Percentiles rank a stretch among this genome's conserved stretches.
Evolutionary conservation across 2,329 filamentous ascomycete species (phyloP).

Genomic region (Colletotrichum plurivorum): DNA sequence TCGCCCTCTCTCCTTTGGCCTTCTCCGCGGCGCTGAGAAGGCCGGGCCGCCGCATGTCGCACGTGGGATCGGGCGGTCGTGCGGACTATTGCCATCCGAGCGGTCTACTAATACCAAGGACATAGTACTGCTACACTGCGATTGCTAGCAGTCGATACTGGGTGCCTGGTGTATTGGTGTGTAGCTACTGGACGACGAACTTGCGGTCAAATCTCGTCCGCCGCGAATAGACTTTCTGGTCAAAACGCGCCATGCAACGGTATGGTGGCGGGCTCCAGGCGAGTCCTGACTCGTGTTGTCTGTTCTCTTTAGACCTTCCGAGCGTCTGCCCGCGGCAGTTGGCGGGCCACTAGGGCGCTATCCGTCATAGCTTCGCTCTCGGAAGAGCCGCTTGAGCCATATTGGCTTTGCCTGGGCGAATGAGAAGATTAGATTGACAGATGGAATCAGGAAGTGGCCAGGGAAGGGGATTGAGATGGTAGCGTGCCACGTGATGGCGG

Average conservation of each 20-base stretch:
- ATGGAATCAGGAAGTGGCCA: neutral
- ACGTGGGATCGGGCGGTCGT: slow-evolving; percentile 10
- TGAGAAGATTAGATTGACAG: slow-evolving; percentile 5
- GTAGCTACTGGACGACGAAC: neutral
- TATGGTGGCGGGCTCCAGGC: neutral
- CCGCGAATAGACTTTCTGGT: slow-evolving; percentile 27
- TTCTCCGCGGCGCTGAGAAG: neutral
- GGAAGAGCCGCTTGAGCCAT: neutral
- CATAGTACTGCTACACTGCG: too few relatives aligned
- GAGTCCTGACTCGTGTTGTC: slow-evolving; percentile 19
- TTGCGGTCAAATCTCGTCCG: neutral
- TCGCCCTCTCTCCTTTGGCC: too few relatives aligned
- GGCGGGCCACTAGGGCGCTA: neutral
- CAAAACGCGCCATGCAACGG: slow-evolving; percentile 35
- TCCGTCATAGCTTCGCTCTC: slow-evolving; percentile 2
- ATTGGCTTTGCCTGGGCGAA: neutral
- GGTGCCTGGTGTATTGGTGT: too few relatives aligned
- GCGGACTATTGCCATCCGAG: too few relatives aligned
- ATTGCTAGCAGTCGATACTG: too few relatives aligned
- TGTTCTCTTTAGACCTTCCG: slow-evolving; percentile 7
- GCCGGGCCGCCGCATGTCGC: slow-evolving; percentile 3
- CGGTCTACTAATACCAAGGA: too few relatives aligned
- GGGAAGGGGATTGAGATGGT: neutral
- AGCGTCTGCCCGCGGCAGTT: neutral
- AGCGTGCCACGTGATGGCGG: neutral